Percentiles rank a stretch among this genome's conserved stretches.
Evolutionary conservation across 1,139 yeast genomes (phyloP).

Genomic region (Pichia sp.): DNA sequence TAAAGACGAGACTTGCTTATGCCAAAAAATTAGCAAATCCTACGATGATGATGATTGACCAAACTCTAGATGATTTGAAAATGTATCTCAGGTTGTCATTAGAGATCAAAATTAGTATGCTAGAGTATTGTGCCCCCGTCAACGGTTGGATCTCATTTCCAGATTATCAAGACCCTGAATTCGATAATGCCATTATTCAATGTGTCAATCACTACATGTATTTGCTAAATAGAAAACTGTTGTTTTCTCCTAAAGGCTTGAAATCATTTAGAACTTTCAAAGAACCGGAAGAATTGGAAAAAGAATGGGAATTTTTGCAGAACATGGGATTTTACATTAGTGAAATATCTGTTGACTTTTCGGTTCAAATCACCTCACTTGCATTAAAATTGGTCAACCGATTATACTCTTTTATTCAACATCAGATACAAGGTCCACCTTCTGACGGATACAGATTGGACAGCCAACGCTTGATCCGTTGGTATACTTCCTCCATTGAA

Average conservation of each 20-base stretch:
- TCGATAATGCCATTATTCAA: constrained; percentile 67
- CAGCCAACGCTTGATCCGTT: constrained; percentile 61
- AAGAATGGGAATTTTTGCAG: constrained; percentile 70
- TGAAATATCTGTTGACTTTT: constrained; percentile 82
- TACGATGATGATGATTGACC: constrained; percentile 94
- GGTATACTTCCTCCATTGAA: constrained; percentile 81
- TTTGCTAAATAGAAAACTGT: constrained; percentile 66
- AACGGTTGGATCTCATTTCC: constrained; percentile 68
- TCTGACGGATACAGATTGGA: constrained; percentile 37
- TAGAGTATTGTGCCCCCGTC: constrained; percentile 64
- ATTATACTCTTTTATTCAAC: constrained; percentile 63
- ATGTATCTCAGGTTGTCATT: constrained; percentile 73
- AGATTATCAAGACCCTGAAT: constrained; percentile 61
- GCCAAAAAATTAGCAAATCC: constrained; percentile 80
- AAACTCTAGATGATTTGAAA: constrained; percentile 82
- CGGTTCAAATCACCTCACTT: constrained; percentile 65
- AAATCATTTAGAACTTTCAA: constrained; percentile 73
- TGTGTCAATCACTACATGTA: constrained; percentile 72
- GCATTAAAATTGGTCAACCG: constrained; percentile 67
- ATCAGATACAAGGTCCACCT: constrained; percentile 67
- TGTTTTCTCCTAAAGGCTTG: constrained; percentile 67
- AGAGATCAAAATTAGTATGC: constrained; percentile 65
- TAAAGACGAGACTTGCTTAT: constrained; percentile 67
- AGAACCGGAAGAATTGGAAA: constrained; percentile 85
- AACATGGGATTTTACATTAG: constrained; percentile 71